Conservation (phyloP, 2,329 filamentous ascomycete genomes). For the Monosporascus sp. region DNA sequence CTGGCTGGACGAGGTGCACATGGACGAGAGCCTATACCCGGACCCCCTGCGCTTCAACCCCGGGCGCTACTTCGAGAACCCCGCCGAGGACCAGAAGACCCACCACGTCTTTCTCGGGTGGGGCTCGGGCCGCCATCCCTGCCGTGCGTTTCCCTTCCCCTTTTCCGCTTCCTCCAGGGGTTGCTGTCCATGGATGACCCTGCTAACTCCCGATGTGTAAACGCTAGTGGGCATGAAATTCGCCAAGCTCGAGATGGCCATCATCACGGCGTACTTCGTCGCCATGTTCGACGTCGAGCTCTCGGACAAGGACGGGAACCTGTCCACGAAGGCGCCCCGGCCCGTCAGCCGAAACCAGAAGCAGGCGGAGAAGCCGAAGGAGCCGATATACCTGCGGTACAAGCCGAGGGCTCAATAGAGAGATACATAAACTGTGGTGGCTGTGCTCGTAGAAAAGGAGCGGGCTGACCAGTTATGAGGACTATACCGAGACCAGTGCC, state of each 20-base stretch:
- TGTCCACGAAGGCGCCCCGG: slow-evolving; percentile 18
- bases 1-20: slow-evolving; percentile 41
- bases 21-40: slow-evolving; percentile 32
- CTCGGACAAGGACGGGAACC: slow-evolving; percentile 30
- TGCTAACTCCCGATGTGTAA: slow-evolving; percentile 13
- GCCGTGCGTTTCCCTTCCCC: slow-evolving; percentile 22
- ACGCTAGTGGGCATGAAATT: slow-evolving; percentile 31
- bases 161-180: slow-evolving; percentile 7
- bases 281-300: slow-evolving; percentile 40
- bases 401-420: slow-evolving; percentile 8
- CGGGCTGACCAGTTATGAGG: too few relatives aligned
- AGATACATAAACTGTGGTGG: too few relatives aligned
- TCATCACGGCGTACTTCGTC: slow-evolving; percentile 43
- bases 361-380: slow-evolving; percentile 34
- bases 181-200: background rate
- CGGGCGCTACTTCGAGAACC: slow-evolving; percentile 35
- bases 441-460: too few relatives aligned
- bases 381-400: slow-evolving; percentile 32
- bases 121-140: slow-evolving; percentile 30
- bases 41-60: slow-evolving; percentile 41
- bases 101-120: slow-evolving; percentile 19
- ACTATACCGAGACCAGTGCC: too few relatives aligned
- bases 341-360: slow-evolving; percentile 31
- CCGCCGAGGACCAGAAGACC: slow-evolving; percentile 34
- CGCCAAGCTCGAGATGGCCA: slow-evolving; percentile 43